Evolutionary conservation across 495 filamentous ascomycete genomes (phyloP), one percentile per base, ranked within the genome.

Genomic region (Neurospora sp.): DNA sequence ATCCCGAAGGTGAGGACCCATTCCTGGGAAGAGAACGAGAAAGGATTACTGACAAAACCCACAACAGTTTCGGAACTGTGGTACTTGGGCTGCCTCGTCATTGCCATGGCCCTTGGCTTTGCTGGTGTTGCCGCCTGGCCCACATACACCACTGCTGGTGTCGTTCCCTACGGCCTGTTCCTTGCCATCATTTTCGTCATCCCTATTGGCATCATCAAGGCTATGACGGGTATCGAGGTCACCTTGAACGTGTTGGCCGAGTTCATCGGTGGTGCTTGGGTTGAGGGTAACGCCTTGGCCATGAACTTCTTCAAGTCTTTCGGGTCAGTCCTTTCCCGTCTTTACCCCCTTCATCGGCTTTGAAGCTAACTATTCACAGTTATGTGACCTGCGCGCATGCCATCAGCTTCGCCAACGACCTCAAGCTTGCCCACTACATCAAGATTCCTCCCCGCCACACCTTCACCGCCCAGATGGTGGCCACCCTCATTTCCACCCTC

Each of bases 271-370:
- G 83, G 82, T 11, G 78, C 80, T 4, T 81, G 73, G 72, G 81
- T 83, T 11, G 77, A 80, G 27, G 82, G 82, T 41, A 84, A 85
- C 69, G 82, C 82, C 39, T 77, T 84, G 70, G 82, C 80, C 73
- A 84, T 85, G 82, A 81, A 81, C 73, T 84, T 79, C 76, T 83
- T 84, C 79, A 84, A 84, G 73, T 77, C 80, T 4, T 84, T 81
- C 73, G 83, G 83, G 12, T 66, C 6, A 20, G 39, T 39, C 10
- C 3, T 70, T 20, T 12, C 31, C 31, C 69, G 11, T 12, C 1
- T 20, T 20, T 27, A 7, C 3, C 14, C 69, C 4, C 4, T 4
- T 39, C 5, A 0, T 20, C 35, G 5, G 14, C 14, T 20, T 16
- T 12, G 5, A 20, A 20, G 35, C 69, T 70, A 70, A 70, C 27